Evolutionary conservation across 768 basidiomycete species (phyloP).

Genomic region (Leucogyrophana mollusca): DNA sequence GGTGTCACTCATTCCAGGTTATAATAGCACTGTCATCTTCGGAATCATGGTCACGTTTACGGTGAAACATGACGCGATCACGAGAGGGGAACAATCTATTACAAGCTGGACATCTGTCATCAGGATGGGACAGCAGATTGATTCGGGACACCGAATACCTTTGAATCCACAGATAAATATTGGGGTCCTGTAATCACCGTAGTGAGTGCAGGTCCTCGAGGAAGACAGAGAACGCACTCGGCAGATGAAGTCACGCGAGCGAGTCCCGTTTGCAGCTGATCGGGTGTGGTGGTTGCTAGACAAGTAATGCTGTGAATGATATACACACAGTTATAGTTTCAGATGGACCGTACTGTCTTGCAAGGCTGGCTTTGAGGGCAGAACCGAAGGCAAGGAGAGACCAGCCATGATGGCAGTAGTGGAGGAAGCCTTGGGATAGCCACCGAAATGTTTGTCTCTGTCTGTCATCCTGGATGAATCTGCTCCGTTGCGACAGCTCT

Average conservation of each 20-base stretch:
- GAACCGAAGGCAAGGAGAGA: conserved; percentile 31
- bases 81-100: conserved; percentile 69
- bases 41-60: conserved; percentile 68
- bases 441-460: no score
- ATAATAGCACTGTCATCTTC: conserved; percentile 56
- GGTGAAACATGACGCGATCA: conserved; percentile 67
- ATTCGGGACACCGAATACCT: conserved; percentile 35
- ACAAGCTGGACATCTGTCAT: conserved; percentile 46
- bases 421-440: no score
- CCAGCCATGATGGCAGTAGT: conserved; percentile 11
- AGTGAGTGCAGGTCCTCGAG: not conserved
- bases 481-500: no score
- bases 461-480: no score
- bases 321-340: no score
- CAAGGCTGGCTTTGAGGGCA: conserved; percentile 29
- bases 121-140: no score
- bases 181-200: conserved; percentile 52
- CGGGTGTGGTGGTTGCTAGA: conserved; percentile 50
- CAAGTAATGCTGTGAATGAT: no score
- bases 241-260: conserved; percentile 64
- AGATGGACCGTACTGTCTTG: conserved; percentile 34
- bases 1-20: conserved; percentile 74
- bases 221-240: conserved; percentile 47
- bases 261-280: conserved; percentile 51
- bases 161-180: conserved; percentile 76